These are phyloP conservation scores for Sordariomycetes sp. DNA, from an alignment of 2,329 filamentous ascomycete species.

Conservation along the genomic window DNA sequence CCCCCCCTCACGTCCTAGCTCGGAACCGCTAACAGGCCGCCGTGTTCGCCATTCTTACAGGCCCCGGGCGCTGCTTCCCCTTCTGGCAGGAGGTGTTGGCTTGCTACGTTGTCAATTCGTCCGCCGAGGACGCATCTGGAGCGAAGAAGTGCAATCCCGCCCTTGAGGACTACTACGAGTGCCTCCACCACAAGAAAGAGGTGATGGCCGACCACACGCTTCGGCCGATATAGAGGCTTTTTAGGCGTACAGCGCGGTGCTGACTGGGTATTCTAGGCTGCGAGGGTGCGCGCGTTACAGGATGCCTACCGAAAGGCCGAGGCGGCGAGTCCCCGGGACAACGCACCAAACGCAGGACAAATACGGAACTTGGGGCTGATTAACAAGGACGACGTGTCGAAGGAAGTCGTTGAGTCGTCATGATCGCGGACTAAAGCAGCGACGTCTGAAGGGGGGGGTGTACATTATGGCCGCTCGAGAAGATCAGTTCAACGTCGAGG, in stretches of 20 bases:
- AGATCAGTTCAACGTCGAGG: neutral
- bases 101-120: constrained; percentile 94
- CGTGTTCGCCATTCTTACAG: constrained; percentile 19
- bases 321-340: constrained; percentile 64
- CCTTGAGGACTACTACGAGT: constrained; percentile 97
- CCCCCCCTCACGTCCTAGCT: neutral
- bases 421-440: constrained; percentile 8
- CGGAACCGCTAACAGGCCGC: neutral
- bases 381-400: constrained; percentile 72
- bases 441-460: neutral
- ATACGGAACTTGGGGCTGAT: constrained; percentile 81
- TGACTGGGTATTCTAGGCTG: constrained; percentile 43
- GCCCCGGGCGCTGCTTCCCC: constrained; percentile 78
- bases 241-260: neutral
- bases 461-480: neutral
- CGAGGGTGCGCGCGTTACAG: constrained; percentile 70
- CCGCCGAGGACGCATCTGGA: constrained; percentile 63
- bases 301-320: constrained; percentile 74
- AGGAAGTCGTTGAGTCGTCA: constrained; percentile 38
- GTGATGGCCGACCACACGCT: constrained; percentile 36
- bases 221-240: neutral
- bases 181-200: constrained; percentile 98
- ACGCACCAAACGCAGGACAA: constrained; percentile 71
- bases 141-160: constrained; percentile 79
- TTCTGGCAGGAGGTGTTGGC: constrained; percentile 99